These are phyloP conservation scores for Lodderomyces oxycetoniae DNA, from an alignment of 1,139 yeast genomes.

Conservation along the genomic window DNA sequence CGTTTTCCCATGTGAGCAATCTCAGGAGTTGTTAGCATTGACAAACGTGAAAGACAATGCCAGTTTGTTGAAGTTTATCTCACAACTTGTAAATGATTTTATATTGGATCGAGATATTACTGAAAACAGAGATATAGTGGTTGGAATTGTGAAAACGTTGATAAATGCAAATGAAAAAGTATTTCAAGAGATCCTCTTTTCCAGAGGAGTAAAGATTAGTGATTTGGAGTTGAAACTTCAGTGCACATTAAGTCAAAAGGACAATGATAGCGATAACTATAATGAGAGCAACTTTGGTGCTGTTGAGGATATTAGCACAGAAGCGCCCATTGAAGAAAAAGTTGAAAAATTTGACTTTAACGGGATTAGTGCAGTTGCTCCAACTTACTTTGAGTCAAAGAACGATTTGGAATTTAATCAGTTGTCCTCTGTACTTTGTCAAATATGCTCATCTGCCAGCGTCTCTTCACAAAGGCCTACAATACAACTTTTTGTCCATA, in stretches of 20 bases:
- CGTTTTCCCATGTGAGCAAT: slow-evolving; percentile 16
- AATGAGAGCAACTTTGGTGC: slow-evolving; percentile 15
- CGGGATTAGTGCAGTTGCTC: slow-evolving; percentile 17
- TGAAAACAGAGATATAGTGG: neutral
- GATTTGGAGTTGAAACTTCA: slow-evolving; percentile 67
- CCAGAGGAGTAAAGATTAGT: slow-evolving; percentile 37
- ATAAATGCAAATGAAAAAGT: slow-evolving; percentile 19
- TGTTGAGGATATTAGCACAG: slow-evolving; percentile 2
- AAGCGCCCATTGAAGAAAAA: slow-evolving; percentile 1
- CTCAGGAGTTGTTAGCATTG: slow-evolving; percentile 21
- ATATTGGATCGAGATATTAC: no score
- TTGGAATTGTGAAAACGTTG: neutral
- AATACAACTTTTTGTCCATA: slow-evolving; percentile 19
- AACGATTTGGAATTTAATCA: slow-evolving; percentile 33
- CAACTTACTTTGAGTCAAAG: slow-evolving; percentile 39
- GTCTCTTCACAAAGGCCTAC: slow-evolving; percentile 15
- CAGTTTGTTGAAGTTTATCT: neutral
- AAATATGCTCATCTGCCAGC: slow-evolving; percentile 10
- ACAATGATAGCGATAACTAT: slow-evolving; percentile 21
- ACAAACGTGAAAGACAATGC: slow-evolving; percentile 17
- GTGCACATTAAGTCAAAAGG: slow-evolving; percentile 43
- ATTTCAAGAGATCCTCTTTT: slow-evolving; percentile 38
- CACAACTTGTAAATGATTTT: neutral
- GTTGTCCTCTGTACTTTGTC: slow-evolving; percentile 18
- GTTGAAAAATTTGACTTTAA: slow-evolving; percentile 16